These are phyloP conservation scores for Staphylotrichum tortipilum DNA, from an alignment of 495 filamentous ascomycete genomes.

Conservation along the genomic window DNA sequence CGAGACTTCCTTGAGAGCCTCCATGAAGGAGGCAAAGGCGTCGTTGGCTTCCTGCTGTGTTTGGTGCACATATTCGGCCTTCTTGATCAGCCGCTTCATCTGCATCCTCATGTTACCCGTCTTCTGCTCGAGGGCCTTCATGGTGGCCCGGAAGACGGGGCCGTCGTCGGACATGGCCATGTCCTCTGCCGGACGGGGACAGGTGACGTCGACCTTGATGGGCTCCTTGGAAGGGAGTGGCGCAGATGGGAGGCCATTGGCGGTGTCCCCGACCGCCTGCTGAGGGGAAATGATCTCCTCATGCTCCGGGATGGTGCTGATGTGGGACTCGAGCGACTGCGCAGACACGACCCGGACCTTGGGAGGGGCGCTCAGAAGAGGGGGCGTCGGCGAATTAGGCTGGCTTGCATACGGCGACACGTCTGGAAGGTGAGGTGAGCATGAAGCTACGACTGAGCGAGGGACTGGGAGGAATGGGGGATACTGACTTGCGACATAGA, in stretches of 20 bases:
- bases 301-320: constrained; percentile 51
- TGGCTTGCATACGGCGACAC: constrained; percentile 30
- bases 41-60: constrained; percentile 80
- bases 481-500: constrained; percentile 77
- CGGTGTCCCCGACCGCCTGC: constrained; percentile 39
- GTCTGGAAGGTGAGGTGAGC: constrained; percentile 19
- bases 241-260: constrained; percentile 25
- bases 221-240: constrained; percentile 41
- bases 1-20: constrained; percentile 80
- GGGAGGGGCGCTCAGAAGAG: constrained; percentile 60
- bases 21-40: constrained; percentile 71
- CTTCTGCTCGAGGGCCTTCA: constrained; percentile 94
- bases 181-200: constrained; percentile 79
- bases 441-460: neutral
- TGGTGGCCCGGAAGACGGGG: constrained; percentile 89
- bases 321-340: constrained; percentile 69
- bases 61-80: constrained; percentile 74
- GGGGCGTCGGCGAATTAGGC: constrained; percentile 54
- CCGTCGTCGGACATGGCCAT: constrained; percentile 84
- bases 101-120: constrained; percentile 85
- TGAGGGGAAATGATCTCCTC: constrained; percentile 60
- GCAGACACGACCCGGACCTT: constrained; percentile 73
- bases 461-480: neutral
- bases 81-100: constrained; percentile 93
- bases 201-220: constrained; percentile 79